Percentiles rank a stretch among this genome's conserved stretches.
Evolutionary conservation across 768 basidiomycete genomes (phyloP).

Genomic region (Phanerochaete sordida): DNA sequence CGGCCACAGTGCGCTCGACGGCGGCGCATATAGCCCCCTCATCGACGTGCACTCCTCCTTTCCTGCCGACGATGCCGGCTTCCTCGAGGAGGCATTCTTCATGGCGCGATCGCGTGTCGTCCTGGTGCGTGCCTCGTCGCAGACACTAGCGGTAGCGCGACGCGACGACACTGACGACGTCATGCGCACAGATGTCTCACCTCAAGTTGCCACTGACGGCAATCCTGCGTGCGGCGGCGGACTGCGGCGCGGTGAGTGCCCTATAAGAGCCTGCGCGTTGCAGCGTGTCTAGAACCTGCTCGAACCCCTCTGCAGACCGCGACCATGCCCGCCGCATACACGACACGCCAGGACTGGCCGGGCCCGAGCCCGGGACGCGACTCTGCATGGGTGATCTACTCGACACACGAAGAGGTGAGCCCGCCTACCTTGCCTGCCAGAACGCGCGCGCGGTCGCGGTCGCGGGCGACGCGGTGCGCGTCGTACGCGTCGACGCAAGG

Average conservation of each 20-base stretch:
- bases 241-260: neutral
- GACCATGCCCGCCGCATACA: neutral
- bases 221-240: neutral
- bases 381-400: slow-evolving; percentile 19
- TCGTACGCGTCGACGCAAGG: neutral
- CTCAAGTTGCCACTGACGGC: neutral
- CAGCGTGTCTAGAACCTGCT: neutral
- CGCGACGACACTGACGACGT: neutral
- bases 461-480: neutral
- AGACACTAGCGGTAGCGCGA: neutral
- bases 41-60: neutral
- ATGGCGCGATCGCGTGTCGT: slow-evolving; percentile 6
- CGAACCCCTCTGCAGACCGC: neutral
- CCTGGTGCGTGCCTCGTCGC: neutral
- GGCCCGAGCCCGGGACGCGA: slow-evolving; percentile 2
- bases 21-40: neutral
- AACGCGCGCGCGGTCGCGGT: neutral
- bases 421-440: neutral
- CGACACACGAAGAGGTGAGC: slow-evolving; percentile 22
- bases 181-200: neutral
- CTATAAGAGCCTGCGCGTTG: neutral
- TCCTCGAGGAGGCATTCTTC: slow-evolving; percentile 4
- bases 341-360: neutral
- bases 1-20: neutral
- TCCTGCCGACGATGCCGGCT: no score